Conservation (phyloP, 345 rosid genomes). For the Rhodamnia argentea region DNA sequence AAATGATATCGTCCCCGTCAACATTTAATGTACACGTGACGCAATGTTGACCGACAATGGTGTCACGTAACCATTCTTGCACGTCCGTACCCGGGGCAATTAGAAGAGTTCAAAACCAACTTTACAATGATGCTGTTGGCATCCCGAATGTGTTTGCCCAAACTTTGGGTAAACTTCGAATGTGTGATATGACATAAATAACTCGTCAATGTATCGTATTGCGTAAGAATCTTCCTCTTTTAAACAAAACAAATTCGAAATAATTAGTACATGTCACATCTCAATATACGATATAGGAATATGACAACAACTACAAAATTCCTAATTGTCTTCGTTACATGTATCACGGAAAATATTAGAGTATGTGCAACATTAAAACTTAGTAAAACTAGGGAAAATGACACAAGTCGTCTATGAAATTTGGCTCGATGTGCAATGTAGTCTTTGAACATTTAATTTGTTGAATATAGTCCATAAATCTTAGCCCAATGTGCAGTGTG, state of each 20-base stretch:
- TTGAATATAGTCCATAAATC: too few species aligned
- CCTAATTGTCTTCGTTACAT: background rate
- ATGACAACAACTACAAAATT: background rate
- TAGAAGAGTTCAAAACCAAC: background rate
- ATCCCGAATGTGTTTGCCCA: background rate
- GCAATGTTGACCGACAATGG: background rate
- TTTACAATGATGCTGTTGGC: background rate
- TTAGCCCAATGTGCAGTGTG: too few species aligned
- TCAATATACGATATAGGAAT: background rate
- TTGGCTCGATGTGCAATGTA: too few species aligned
- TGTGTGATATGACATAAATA: background rate
- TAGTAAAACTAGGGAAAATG: background rate
- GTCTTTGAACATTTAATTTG: too few species aligned
- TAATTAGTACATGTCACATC: background rate
- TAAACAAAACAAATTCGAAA: background rate
- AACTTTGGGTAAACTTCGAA: background rate
- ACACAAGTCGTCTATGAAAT: too few species aligned
- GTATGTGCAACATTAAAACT: background rate
- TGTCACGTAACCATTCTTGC: background rate
- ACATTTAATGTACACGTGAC: background rate
- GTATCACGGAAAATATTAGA: background rate
- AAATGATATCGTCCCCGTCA: background rate
- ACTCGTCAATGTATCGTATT: background rate
- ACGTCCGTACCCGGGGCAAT: background rate
- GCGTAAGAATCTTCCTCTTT: background rate